Conservation (phyloP, 805 yeast genomes). For the Ogataea ganodermae region DNA sequence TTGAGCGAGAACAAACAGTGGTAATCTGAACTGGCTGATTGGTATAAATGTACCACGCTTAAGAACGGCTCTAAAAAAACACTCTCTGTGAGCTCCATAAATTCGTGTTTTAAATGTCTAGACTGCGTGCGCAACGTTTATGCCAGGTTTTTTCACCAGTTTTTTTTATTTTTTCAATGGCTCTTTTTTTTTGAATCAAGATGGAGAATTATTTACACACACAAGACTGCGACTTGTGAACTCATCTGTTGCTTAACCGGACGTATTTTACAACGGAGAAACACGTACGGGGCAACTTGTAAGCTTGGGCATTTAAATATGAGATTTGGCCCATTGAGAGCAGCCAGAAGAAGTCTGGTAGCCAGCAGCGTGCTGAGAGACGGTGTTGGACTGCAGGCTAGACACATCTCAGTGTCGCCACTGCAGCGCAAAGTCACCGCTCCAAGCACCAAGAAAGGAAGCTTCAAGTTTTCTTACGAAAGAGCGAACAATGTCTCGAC, state of each 20-base stretch:
- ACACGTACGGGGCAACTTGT: neutral
- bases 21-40: too few species aligned
- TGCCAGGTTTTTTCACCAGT: slow-evolving; percentile 16
- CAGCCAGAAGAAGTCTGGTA: slow-evolving; percentile 9
- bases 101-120: slow-evolving; percentile 6
- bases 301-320: slow-evolving; percentile 3
- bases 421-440: slow-evolving; percentile 10
- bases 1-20: too few species aligned
- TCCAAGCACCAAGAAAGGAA: slow-evolving; percentile 17
- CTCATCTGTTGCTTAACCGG: neutral
- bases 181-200: neutral
- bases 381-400: slow-evolving; percentile 4
- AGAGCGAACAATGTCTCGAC: slow-evolving; percentile 27
- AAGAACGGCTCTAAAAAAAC: neutral
- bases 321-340: slow-evolving; percentile 17
- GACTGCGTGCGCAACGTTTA: slow-evolving; percentile 3
- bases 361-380: slow-evolving; percentile 4
- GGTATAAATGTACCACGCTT: too few species aligned
- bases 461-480: slow-evolving; percentile 33
- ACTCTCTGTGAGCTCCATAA: neutral
- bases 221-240: neutral
- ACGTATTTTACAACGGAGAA: neutral
- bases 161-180: slow-evolving; percentile 13
- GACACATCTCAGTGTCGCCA: slow-evolving; percentile 18
- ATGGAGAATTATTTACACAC: neutral